Evolutionary conservation across 495 filamentous ascomycete species (phyloP), one percentile per base, ranked within the genome.

Genomic region (Pseudoneurospora amorphoporcata): DNA sequence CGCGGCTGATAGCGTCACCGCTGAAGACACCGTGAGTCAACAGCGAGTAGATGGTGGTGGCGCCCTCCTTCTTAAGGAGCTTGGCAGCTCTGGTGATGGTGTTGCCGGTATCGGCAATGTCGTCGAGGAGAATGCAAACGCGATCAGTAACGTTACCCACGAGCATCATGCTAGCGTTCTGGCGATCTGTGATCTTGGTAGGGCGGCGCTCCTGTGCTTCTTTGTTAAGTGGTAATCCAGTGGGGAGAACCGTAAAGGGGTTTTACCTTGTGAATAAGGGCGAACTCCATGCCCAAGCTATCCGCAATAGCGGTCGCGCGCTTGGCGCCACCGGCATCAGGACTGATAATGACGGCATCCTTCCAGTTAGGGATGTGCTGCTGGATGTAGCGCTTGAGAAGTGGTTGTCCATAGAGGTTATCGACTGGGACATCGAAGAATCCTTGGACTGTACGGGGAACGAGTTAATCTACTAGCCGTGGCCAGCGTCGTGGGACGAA

Each of bases 391-490:
- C 90, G 90, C 81, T 95, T 92, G 69, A 98, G 86, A 58, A 97
- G 86, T 68, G 94, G 92, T 70, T 94, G 86, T 29, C 92, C 94
- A 80, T 97, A 98, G 16, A 99, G 85, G 78, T 99, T 98, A 80
- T 98, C 96, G 71, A 98, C 95, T 1, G 94, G 95, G 71, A 98
- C 97, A 79, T 98, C 94, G 76, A 99, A 98, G 86, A 96, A 99
- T 39, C 95, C 95, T 79, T 99, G 95, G 80, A 61, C 53, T 61
- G 29, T 32, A 61, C 53, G 29, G 29, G 53, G 14, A 35, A 35
- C 53, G 14, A 17, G 53, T 61, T 61, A 61, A 96, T 97, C 79
- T 97, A 94, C 72, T 94, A 92, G 77, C 96, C 94, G 78, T 97
- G 94, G 29, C 53, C 53, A 61, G 53, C 53, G 53, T 61, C 53